phyloP scores from a whole-genome alignment of 2,329 filamentous ascomycete genomes.

The Ophiostoma sp. region DNA sequence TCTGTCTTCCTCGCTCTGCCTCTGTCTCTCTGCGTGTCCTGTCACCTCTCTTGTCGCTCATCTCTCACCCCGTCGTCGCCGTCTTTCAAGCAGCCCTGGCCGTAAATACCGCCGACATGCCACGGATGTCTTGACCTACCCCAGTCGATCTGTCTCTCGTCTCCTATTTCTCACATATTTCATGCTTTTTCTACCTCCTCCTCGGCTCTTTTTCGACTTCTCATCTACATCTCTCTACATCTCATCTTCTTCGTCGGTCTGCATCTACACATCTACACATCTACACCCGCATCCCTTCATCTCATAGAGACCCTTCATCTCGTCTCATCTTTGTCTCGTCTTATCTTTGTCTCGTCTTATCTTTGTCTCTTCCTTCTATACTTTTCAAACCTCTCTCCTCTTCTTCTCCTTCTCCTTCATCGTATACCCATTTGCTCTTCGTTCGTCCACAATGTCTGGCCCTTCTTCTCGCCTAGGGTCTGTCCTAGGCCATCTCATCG shows the following conservation, averaged over 20 bases:
- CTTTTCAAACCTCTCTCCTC: not conserved
- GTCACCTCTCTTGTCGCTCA: not conserved
- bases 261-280: not conserved
- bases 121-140: slow-evolving; percentile 1
- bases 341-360: not conserved
- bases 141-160: not conserved
- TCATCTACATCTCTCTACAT: not conserved
- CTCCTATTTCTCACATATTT: not conserved
- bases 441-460: slow-evolving; percentile 50
- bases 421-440: slow-evolving; percentile 1
- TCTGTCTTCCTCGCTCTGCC: not conserved
- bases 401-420: not conserved
- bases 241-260: not conserved
- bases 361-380: not conserved
- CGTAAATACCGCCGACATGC: not conserved
- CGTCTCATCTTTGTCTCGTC: not conserved
- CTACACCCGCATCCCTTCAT: not conserved
- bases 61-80: too few relatives aligned
- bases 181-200: not conserved
- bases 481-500: slow-evolving; percentile 48
- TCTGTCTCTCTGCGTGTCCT: not conserved
- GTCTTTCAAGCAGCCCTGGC: not conserved
- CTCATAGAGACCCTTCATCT: not conserved
- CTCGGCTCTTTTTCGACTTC: not conserved
- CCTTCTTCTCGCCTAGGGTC: slow-evolving; percentile 56